Conservation (phyloP, 2,329 filamentous ascomycete species). For the Ceratocystis papillata region DNA sequence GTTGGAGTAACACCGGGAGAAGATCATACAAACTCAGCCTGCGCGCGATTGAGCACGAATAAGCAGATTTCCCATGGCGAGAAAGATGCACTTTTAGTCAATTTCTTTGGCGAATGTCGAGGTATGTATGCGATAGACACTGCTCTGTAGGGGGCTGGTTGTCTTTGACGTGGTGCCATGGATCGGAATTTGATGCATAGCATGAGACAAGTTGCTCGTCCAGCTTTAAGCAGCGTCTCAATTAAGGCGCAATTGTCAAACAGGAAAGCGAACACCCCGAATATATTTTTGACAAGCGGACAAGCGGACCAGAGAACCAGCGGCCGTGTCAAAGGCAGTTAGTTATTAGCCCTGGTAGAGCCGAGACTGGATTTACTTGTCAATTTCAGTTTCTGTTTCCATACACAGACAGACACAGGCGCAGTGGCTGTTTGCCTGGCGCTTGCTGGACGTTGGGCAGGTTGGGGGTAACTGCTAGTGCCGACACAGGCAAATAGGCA, state of each 20-base stretch:
- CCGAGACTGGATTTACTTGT: not conserved
- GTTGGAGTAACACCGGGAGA: not conserved
- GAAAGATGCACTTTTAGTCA: too few species aligned
- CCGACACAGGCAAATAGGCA: not conserved
- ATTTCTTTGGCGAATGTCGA: too few species aligned
- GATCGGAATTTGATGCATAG: not conserved
- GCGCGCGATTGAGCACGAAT: not conserved
- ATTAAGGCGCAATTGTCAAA: not conserved
- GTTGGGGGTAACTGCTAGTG: not conserved
- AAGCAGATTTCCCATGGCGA: not conserved
- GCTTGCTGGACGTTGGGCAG: too few species aligned
- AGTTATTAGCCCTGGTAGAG: not conserved
- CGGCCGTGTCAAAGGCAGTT: not conserved
- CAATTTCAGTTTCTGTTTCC: too few species aligned
- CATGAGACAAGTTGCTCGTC: not conserved
- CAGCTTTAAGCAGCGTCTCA: not conserved
- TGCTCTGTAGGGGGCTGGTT: too few species aligned
- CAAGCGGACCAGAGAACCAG: not conserved
- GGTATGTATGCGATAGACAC: too few species aligned
- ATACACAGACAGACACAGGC: not conserved
- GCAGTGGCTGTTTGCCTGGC: too few species aligned
- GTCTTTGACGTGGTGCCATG: not conserved
- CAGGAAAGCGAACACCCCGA: not conserved
- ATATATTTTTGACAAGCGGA: not conserved
- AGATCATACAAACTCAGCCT: not conserved